Conservation (phyloP, 2,329 filamentous ascomycete genomes). For the Penicillium sp. region DNA sequence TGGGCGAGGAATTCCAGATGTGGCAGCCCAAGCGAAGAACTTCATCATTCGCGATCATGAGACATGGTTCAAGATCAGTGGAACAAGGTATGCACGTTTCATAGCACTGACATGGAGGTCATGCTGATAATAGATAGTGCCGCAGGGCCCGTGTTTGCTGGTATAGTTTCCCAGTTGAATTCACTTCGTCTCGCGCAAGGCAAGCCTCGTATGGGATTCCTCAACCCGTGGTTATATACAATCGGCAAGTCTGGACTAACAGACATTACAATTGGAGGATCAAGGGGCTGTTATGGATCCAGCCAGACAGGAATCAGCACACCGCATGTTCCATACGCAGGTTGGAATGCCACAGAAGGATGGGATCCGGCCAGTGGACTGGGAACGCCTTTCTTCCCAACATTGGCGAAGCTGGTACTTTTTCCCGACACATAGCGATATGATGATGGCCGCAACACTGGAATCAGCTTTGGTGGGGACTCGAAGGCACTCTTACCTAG, state of each 20-base stretch:
- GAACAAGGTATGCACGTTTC: conserved; percentile 40
- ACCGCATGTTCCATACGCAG: conserved; percentile 44
- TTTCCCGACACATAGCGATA: not conserved
- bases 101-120: conserved; percentile 7
- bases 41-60: conserved; percentile 44
- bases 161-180: conserved; percentile 64
- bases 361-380: conserved; percentile 53
- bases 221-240: conserved; percentile 62
- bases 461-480: not conserved
- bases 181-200: conserved; percentile 58
- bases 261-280: conserved; percentile 50
- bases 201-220: conserved; percentile 55
- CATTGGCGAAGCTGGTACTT: conserved; percentile 18
- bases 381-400: conserved; percentile 33
- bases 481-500: too few species aligned
- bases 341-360: conserved; percentile 51
- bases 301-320: conserved; percentile 32
- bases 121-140: conserved; percentile 41
- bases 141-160: conserved; percentile 61
- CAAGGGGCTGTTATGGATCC: conserved; percentile 44
- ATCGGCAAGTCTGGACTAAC: conserved; percentile 46
- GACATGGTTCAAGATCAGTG: conserved; percentile 40
- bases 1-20: conserved; percentile 62
- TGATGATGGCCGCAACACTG: not conserved
- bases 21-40: conserved; percentile 55